Conservation (phyloP, 129 eudicot species). For the Calendula officinalis region DNA sequence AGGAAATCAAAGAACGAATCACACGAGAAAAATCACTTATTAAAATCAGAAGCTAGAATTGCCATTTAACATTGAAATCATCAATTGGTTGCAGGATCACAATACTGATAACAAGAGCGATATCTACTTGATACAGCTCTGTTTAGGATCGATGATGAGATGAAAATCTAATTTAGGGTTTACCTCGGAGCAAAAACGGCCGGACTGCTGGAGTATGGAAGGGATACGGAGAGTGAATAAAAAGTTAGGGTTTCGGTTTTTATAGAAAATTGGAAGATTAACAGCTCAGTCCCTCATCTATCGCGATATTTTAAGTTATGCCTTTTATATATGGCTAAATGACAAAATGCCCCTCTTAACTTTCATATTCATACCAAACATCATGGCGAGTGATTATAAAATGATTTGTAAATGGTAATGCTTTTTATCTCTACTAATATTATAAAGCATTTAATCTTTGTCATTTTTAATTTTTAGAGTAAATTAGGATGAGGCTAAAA, state of each 20-base stretch:
- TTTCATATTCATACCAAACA: not conserved
- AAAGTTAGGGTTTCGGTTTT: constrained; percentile 27
- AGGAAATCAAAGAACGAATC: not conserved
- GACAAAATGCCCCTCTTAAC: not conserved
- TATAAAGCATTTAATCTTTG: too few relatives aligned
- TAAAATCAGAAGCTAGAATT: constrained; percentile 5
- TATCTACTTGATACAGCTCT: constrained; percentile 3
- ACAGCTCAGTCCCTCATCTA: not conserved
- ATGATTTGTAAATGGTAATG: too few relatives aligned
- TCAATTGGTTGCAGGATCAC: not conserved
- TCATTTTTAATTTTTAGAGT: too few relatives aligned
- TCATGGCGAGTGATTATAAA: not conserved
- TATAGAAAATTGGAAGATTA: not conserved
- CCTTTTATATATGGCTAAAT: not conserved
- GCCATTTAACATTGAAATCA: not conserved
- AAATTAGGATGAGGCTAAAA: too few relatives aligned
- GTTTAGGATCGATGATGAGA: not conserved
- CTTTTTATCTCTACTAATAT: too few relatives aligned
- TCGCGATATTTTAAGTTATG: not conserved
- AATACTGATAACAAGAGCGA: not conserved
- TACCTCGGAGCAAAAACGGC: constrained; percentile 29
- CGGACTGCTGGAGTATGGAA: constrained; percentile 31
- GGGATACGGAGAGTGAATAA: constrained; percentile 12
- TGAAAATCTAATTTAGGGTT: constrained; percentile 11
- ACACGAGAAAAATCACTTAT: not conserved